Evolutionary conservation across 768 basidiomycete genomes (phyloP), one percentile per base, ranked within the genome.

Genomic region (Termitomyces bulborhizus): DNA sequence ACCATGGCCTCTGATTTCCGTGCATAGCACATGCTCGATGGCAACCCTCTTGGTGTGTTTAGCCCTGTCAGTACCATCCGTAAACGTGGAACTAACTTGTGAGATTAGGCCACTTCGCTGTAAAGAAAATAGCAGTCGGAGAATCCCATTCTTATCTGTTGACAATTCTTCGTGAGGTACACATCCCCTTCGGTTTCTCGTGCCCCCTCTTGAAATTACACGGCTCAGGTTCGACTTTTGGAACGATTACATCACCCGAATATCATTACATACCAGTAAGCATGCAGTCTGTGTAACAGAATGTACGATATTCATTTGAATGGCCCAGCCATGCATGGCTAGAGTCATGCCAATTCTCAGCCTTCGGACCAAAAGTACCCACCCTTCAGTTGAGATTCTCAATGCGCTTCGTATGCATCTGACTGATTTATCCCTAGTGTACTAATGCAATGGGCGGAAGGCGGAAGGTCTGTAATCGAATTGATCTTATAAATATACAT

Each of bases 41-140:
- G 88, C 8, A 95, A 94, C 63, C 76, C 83, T 15, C 78, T 98
- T 16, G 91, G 90, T 85, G 62, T 63, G 73, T 65, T 18, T 5
- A 58, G 27, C 51, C 24, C 53, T 36, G 39, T 26, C 18, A 11
- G 15, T 55, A 46, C 45, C 21, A 21, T 44, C 34, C 46, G 46
- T 47, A 60, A 18, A 39, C 40, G 40, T 29, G 29, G 37, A 55
- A 42, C 31, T 53, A 34, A 54, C 43, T 29, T 41, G 7, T 24
- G 39, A 11, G 42, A 39, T 52, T 34, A 82, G 90, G 90, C 29
- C 86, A 85, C 61, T 97, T 95, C 67, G 95, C 95, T 0, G 90
- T 97, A 46, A 98, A 98, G 74, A 98, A 97, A 68, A 93, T 98
- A 21, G 93, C 96, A 0, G 90, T 98, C 0, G 94, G 94, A 46